Percentiles rank a stretch among this genome's conserved stretches.
These are phyloP conservation scores for Pyricularia sp. DNA, from an alignment of 2,329 filamentous ascomycete species.

Conservation along the genomic window DNA sequence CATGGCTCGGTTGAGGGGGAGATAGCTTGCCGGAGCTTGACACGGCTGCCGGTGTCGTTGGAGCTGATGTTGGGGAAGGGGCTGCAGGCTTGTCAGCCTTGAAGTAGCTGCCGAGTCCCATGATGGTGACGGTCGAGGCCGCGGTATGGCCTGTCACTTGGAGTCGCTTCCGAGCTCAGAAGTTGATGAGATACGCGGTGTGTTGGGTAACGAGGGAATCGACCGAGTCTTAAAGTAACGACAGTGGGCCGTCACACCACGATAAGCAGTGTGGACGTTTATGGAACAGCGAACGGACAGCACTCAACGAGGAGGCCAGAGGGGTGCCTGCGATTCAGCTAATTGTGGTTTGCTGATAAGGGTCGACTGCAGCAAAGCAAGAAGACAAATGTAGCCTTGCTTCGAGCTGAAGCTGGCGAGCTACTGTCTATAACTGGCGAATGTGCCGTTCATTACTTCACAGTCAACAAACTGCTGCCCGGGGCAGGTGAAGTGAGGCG, in stretches of 20 bases:
- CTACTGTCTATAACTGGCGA: not conserved
- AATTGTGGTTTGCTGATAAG: not conserved
- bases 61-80: not conserved
- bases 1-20: slow-evolving; percentile 2
- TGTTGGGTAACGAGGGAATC: not conserved
- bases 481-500: not conserved
- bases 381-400: not conserved
- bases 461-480: not conserved
- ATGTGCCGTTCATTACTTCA: not conserved
- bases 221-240: not conserved
- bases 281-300: slow-evolving; percentile 7
- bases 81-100: slow-evolving; percentile 37
- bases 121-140: slow-evolving; percentile 20
- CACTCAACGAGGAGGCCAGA: slow-evolving; percentile 6
- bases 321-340: not conserved
- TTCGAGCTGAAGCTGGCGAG: not conserved
- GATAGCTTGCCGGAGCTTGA: slow-evolving; percentile 7
- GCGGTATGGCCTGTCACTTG: not conserved
- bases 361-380: not conserved
- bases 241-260: not conserved
- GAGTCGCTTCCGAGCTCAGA: not conserved
- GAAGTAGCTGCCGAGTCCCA: slow-evolving; percentile 57
- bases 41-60: not conserved
- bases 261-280: not conserved
- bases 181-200: not conserved